A percentile compares a stretch with the other conserved stretches of the same genome.
Evolutionary conservation across 176 grass and related monocot genomes (phyloP).

Genomic region (Alloteropsis semialata): DNA sequence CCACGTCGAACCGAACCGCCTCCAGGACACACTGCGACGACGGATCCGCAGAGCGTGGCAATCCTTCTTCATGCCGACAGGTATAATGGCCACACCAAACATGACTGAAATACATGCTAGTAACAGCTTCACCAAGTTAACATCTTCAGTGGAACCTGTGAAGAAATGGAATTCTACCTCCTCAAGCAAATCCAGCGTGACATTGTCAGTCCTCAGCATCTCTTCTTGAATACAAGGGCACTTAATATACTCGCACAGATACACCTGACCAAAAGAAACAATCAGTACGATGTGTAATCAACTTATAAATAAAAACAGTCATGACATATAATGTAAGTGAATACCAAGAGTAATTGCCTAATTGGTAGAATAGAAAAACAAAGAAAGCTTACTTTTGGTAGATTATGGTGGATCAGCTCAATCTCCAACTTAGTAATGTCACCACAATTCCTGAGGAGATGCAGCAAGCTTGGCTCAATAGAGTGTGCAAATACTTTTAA

Average conservation of each 20-base stretch:
- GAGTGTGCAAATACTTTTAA: not conserved
- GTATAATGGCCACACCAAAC: too few species aligned
- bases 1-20: too few species aligned
- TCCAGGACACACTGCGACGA: too few species aligned
- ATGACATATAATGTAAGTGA: not conserved
- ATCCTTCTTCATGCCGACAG: too few species aligned
- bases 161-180: slow-evolving; percentile 6
- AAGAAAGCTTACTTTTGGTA: not conserved
- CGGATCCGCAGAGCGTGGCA: too few species aligned
- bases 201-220: not conserved
- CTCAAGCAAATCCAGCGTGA: not conserved
- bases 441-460: not conserved
- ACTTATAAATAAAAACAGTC: not conserved
- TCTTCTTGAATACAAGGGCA: not conserved
- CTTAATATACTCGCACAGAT: not conserved
- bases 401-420: not conserved
- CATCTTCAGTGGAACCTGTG: not conserved
- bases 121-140: slow-evolving; percentile 10
- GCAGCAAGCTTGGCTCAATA: not conserved
- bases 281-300: not conserved
- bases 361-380: not conserved
- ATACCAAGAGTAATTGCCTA: not conserved
- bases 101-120: too few species aligned
- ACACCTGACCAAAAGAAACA: not conserved
- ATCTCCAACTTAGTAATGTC: not conserved